These are phyloP conservation scores for Toxoplasma gondii DNA, from an alignment of 169 alveolate genomes.

Conservation along the genomic window DNA sequence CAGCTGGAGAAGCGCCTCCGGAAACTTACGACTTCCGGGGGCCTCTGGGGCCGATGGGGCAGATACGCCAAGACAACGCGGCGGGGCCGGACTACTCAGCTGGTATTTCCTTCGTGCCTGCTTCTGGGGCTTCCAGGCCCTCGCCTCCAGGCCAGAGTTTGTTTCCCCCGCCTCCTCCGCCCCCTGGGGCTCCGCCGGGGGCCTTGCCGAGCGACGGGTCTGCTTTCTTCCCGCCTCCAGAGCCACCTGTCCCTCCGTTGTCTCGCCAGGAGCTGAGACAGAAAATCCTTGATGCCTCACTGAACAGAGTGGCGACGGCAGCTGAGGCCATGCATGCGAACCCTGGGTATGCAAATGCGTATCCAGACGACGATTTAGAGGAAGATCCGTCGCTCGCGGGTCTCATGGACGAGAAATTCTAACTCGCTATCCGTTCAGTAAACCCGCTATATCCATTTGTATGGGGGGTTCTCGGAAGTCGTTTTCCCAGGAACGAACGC, in stretches of 20 bases:
- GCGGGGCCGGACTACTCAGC: not conserved
- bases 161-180: not conserved
- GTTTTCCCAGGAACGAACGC: too few species aligned
- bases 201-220: not conserved
- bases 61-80: not conserved
- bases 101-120: not conserved
- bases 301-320: not conserved
- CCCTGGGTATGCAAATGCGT: not conserved
- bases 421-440: not conserved
- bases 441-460: too few species aligned
- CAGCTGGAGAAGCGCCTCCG: conserved; percentile 7
- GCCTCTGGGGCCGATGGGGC: conserved; percentile 11
- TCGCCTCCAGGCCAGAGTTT: not conserved
- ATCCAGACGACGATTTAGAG: not conserved
- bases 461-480: too few species aligned
- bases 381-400: conserved; percentile 4
- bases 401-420: conserved; percentile 19
- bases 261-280: not conserved
- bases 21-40: conserved; percentile 5
- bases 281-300: conserved; percentile 7
- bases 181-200: not conserved
- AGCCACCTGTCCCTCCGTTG: not conserved
- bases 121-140: not conserved
- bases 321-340: not conserved
- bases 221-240: not conserved